phyloP scores from a whole-genome alignment of 176 grass and related monocot species.

The Areca catechu region DNA sequence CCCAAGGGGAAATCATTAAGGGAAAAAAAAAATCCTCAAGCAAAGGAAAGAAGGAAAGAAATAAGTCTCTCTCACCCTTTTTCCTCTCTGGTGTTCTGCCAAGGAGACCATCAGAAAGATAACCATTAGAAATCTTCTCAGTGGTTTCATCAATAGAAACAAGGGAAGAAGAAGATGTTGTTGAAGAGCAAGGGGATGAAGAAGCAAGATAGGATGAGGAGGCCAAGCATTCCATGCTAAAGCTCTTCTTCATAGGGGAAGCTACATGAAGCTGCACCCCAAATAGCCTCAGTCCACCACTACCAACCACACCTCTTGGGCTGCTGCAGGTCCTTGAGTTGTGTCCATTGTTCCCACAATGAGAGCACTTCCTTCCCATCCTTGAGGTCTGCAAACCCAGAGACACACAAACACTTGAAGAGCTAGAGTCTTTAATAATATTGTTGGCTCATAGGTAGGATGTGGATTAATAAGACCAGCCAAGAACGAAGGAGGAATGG shows the following conservation, averaged over 20 bases:
- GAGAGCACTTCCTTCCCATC: constrained; percentile 68
- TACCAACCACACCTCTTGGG: constrained; percentile 3
- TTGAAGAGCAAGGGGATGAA: constrained; percentile 43
- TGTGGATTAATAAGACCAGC: background rate
- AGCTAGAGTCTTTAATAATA: background rate
- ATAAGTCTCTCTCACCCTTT: constrained; percentile 42
- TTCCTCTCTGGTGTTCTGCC: constrained; percentile 69
- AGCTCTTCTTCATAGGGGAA: constrained; percentile 53
- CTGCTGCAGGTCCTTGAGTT: constrained; percentile 50
- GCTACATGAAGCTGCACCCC: constrained; percentile 69
- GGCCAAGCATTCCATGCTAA: constrained; percentile 60
- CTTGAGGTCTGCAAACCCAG: background rate
- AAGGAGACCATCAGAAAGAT: constrained; percentile 61
- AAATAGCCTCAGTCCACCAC: constrained; percentile 52
- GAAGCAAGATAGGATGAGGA: constrained; percentile 27
- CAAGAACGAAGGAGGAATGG: background rate
- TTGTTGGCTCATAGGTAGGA: background rate
- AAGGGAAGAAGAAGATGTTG: constrained; percentile 62
- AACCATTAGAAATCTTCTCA: constrained; percentile 58
- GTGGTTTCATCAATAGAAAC: constrained; percentile 45
- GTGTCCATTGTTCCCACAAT: constrained; percentile 61
- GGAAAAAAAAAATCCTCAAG: no score
- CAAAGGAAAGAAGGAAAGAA: background rate
- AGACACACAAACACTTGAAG: background rate
- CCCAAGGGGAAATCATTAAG: no score